A percentile compares a stretch with the other conserved stretches of the same genome.
Evolutionary conservation across 805 yeast species (phyloP).

Genomic region (Wickerhamomyces hampshirensis): DNA sequence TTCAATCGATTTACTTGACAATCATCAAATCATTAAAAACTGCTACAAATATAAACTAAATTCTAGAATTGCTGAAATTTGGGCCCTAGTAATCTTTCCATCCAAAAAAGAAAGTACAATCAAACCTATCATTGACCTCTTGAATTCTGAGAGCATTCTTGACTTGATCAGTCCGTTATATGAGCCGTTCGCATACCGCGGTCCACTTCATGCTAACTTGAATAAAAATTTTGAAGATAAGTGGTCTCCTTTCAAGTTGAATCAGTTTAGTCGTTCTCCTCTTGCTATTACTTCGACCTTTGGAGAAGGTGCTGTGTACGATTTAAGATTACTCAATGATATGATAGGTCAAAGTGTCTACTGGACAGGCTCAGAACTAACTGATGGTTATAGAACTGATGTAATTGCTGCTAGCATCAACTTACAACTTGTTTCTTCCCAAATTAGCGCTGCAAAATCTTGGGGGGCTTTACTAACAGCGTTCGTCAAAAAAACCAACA

Average conservation of each 20-base stretch:
- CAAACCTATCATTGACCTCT: slow-evolving; percentile 36
- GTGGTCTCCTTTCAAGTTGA: slow-evolving; percentile 43
- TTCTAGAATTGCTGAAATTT: slow-evolving; percentile 68
- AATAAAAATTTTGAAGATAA: slow-evolving; percentile 40
- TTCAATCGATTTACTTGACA: slow-evolving; percentile 3
- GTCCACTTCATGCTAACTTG: slow-evolving; percentile 41
- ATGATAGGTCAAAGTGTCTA: slow-evolving; percentile 40
- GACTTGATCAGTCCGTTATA: slow-evolving; percentile 31
- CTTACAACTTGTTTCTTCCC: slow-evolving; percentile 60
- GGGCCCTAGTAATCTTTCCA: slow-evolving; percentile 67
- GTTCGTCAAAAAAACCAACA: slow-evolving; percentile 41
- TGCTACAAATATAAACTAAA: slow-evolving; percentile 55
- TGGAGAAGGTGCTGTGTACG: slow-evolving; percentile 52
- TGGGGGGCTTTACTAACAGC: slow-evolving; percentile 77
- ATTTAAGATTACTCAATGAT: slow-evolving; percentile 57
- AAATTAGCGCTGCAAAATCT: slow-evolving; percentile 63
- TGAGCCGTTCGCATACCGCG: slow-evolving; percentile 41
- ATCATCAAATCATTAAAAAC: slow-evolving; percentile 27
- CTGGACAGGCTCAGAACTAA: slow-evolving; percentile 34
- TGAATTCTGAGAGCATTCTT: slow-evolving; percentile 35
- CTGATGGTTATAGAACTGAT: slow-evolving; percentile 38
- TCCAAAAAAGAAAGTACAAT: slow-evolving; percentile 40
- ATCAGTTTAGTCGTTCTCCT: slow-evolving; percentile 48
- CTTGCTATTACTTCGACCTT: slow-evolving; percentile 41
- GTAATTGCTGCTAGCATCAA: slow-evolving; percentile 57